A percentile compares a stretch with the other conserved stretches of the same genome.
These are phyloP conservation scores for Acanthamoeba culbertsoni DNA, from an alignment of 208 protist species.

Conservation along the genomic window DNA sequence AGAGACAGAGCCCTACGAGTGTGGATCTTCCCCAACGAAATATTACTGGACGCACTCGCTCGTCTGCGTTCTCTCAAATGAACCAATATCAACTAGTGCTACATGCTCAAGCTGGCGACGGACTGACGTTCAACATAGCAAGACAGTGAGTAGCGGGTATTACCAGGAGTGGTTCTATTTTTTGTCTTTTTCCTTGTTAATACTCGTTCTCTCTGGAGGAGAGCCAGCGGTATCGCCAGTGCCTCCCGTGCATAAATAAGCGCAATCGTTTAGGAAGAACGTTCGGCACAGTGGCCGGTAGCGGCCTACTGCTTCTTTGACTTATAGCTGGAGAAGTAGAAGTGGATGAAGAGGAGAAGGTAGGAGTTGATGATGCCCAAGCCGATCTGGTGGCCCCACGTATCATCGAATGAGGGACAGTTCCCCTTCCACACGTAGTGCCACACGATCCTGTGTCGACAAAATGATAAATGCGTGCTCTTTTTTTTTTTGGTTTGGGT, in stretches of 20 bases:
- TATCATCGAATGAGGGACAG: conserved; percentile 34
- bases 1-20: too few species aligned
- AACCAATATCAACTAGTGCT: too few species aligned
- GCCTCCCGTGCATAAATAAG: neutral
- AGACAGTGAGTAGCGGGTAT: too few species aligned
- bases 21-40: too few species aligned
- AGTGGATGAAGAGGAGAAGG: conserved; percentile 47
- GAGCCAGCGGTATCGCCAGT: neutral
- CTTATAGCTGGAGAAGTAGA: conserved; percentile 56
- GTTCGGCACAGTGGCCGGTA: neutral
- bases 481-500: too few species aligned
- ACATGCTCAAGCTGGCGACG: too few species aligned
- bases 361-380: conserved; percentile 57
- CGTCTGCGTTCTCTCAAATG: too few species aligned
- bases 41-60: too few species aligned
- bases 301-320: neutral
- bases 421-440: conserved; percentile 43
- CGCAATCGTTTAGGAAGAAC: neutral
- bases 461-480: neutral
- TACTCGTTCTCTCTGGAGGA: too few species aligned
- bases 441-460: conserved; percentile 15
- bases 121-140: too few species aligned
- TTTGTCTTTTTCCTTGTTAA: too few species aligned
- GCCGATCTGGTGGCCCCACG: conserved; percentile 45
- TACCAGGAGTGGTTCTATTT: too few species aligned